Evolutionary conservation across 352 stramenopile species (phyloP).

Genomic region (Phytophthora multivora): DNA sequence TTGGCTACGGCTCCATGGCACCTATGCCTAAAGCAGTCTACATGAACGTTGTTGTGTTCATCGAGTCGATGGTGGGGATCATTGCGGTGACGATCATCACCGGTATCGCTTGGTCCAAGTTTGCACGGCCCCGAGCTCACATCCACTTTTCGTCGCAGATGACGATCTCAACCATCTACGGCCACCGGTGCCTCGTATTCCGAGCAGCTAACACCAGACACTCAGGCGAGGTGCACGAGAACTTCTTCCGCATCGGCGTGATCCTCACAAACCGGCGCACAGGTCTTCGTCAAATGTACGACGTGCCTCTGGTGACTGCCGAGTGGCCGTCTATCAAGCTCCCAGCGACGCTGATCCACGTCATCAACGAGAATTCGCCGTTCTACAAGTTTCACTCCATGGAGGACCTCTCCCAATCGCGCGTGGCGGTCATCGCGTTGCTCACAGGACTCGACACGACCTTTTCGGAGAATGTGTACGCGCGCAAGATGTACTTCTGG

Average conservation of each 20-base stretch:
- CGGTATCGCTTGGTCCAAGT: slow-evolving; percentile 88
- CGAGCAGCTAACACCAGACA: slow-evolving; percentile 81
- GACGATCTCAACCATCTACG: slow-evolving; percentile 71
- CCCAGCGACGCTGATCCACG: slow-evolving; percentile 80
- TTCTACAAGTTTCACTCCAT: slow-evolving; percentile 81
- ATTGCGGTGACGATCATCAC: slow-evolving; percentile 85
- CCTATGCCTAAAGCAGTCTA: slow-evolving; percentile 54
- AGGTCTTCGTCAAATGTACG: slow-evolving; percentile 79
- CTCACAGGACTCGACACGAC: slow-evolving; percentile 86
- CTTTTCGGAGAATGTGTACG: slow-evolving; percentile 87
- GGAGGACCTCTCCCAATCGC: slow-evolving; percentile 72
- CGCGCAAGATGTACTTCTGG: slow-evolving; percentile 89
- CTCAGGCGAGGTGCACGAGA: slow-evolving; percentile 80
- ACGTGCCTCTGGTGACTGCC: slow-evolving; percentile 77
- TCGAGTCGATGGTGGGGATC: slow-evolving; percentile 79
- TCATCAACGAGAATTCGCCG: slow-evolving; percentile 79
- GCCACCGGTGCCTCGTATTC: slow-evolving; percentile 80
- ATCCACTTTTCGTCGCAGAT: slow-evolving; percentile 84
- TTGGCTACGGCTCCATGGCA: slow-evolving; percentile 79
- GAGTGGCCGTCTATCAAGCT: slow-evolving; percentile 87
- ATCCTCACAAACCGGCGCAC: slow-evolving; percentile 86
- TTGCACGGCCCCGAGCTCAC: slow-evolving; percentile 75
- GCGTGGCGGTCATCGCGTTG: slow-evolving; percentile 77
- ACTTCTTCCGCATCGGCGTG: slow-evolving; percentile 84
- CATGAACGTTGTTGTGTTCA: slow-evolving; percentile 81